These are phyloP conservation scores for Russula sp. DNA, from an alignment of 768 basidiomycete species.

Conservation along the genomic window DNA sequence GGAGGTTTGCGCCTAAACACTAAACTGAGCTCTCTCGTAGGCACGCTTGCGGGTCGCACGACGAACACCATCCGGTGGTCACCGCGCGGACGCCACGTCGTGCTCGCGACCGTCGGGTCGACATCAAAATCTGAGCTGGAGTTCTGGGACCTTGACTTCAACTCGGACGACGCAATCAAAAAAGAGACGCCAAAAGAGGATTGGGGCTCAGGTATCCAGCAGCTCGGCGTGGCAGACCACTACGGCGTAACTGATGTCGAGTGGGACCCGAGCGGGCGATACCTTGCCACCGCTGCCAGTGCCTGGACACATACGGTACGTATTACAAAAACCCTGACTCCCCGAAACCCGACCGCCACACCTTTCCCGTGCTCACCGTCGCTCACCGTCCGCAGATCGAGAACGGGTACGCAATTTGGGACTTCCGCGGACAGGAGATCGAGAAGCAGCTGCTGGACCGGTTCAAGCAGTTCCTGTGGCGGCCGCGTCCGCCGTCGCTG, in stretches of 20 bases:
- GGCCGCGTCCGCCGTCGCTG: slow-evolving; percentile 87
- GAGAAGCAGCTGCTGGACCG: slow-evolving; percentile 82
- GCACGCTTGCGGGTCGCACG: slow-evolving; percentile 71
- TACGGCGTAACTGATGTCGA: slow-evolving; percentile 97
- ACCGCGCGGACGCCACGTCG: slow-evolving; percentile 91
- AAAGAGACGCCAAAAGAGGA: slow-evolving; percentile 53
- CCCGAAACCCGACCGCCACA: not conserved
- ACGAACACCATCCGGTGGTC: slow-evolving; percentile 97
- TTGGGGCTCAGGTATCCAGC: slow-evolving; percentile 82
- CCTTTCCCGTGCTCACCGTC: not conserved
- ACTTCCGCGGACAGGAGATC: slow-evolving; percentile 96
- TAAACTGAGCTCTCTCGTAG: slow-evolving; percentile 34
- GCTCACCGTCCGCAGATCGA: slow-evolving; percentile 60
- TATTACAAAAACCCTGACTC: not conserved
- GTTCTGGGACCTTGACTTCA: slow-evolving; percentile 98
- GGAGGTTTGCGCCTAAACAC: not conserved
- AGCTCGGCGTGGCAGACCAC: slow-evolving; percentile 84
- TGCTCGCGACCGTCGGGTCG: slow-evolving; percentile 93
- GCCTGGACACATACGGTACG: slow-evolving; percentile 91
- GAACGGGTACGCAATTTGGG: slow-evolving; percentile 95
- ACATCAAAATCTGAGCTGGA: slow-evolving; percentile 95
- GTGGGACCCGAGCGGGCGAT: slow-evolving; percentile 97
- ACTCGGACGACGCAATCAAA: slow-evolving; percentile 47
- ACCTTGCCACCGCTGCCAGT: slow-evolving; percentile 87
- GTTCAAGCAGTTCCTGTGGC: slow-evolving; percentile 99